Percentiles rank a stretch among this genome's conserved stretches.
phyloP scores from a whole-genome alignment of 768 basidiomycete genomes.

The Boletus subparvulus region DNA sequence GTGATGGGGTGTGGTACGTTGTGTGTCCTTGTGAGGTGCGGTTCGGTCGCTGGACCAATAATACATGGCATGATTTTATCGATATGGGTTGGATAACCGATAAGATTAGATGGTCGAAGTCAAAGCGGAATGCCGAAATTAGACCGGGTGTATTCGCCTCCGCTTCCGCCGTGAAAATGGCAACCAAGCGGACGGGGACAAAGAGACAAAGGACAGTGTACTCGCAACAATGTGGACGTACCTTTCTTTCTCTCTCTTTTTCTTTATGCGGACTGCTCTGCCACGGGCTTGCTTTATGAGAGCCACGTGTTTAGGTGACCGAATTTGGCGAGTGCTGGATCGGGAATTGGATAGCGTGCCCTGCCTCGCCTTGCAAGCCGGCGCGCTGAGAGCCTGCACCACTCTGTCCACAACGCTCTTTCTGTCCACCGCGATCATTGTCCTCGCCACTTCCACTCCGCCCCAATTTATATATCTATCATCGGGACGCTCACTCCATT shows the following conservation, averaged over 20 bases:
- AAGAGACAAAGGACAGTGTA: slow-evolving; percentile 1
- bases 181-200: background rate
- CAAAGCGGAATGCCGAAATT: slow-evolving; percentile 13
- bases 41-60: slow-evolving; percentile 2
- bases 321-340: slow-evolving; percentile 22
- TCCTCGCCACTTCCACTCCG: background rate
- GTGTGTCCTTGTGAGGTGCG: slow-evolving; percentile 4
- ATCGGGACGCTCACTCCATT: background rate
- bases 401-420: slow-evolving; percentile 20
- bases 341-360: slow-evolving; percentile 33
- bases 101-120: slow-evolving; percentile 31
- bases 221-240: background rate
- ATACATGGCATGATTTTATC: slow-evolving; percentile 17
- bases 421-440: slow-evolving; percentile 10
- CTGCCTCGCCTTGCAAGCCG: slow-evolving; percentile 34
- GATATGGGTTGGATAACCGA: slow-evolving; percentile 15
- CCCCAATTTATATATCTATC: background rate
- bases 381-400: slow-evolving; percentile 26
- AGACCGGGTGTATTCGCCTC: background rate
- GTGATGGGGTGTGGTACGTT: slow-evolving; percentile 15
- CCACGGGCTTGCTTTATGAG: slow-evolving; percentile 9
- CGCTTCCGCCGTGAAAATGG: background rate
- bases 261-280: background rate
- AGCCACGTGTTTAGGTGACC: slow-evolving; percentile 30
- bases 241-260: background rate